Percentiles rank a stretch among this genome's conserved stretches.
Evolutionary conservation across 495 filamentous ascomycete species (phyloP).

Genomic region (Cenococcum geophilum): DNA sequence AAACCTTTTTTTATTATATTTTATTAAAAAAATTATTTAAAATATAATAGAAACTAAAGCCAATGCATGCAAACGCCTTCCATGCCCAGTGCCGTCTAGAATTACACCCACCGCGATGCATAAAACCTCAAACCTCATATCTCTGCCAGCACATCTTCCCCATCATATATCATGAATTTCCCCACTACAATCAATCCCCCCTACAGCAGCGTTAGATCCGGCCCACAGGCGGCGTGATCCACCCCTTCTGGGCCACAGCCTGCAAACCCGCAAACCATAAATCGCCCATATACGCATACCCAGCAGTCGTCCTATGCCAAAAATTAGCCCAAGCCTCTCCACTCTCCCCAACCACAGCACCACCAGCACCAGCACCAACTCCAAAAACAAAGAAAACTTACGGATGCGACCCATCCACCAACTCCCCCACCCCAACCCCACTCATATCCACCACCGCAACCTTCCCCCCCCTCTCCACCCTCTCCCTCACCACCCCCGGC

Average conservation of each 20-base stretch:
- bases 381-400: constrained; percentile 15
- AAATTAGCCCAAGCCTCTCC: background rate
- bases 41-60: no score
- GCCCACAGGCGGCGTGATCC: constrained; percentile 6
- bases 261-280: constrained; percentile 17
- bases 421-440: constrained; percentile 6
- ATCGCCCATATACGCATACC: constrained; percentile 22
- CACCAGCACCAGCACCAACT: no score
- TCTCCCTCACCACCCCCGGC: constrained; percentile 9
- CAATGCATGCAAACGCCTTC: no score
- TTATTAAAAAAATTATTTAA: no score
- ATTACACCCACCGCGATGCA: no score
- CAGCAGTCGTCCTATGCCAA: constrained; percentile 13
- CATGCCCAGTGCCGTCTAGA: no score
- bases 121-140: no score
- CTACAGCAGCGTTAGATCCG: background rate
- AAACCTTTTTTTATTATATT: no score
- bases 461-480: constrained; percentile 9
- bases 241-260: background rate
- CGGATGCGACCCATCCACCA: constrained; percentile 21
- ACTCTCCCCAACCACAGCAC: no score
- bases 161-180: no score
- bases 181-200: background rate
- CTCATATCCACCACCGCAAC: constrained; percentile 15
- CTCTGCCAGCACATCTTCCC: no score